Evolutionary conservation across 2,329 filamentous ascomycete species (phyloP).

Genomic region (Tolypocladium endophyticum): DNA sequence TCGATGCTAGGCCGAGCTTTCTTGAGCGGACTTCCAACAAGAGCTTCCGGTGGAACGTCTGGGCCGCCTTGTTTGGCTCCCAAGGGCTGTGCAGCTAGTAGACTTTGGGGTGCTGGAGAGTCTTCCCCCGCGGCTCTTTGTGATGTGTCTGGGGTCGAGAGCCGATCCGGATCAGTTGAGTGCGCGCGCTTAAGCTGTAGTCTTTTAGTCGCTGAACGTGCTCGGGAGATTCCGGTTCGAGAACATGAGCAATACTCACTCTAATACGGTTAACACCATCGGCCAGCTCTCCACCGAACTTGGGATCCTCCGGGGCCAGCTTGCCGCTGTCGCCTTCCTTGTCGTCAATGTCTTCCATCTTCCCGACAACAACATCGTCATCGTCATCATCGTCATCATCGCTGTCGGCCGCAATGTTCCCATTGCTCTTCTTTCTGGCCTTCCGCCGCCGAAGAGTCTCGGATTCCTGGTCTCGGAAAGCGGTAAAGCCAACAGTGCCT

Average conservation of each 20-base stretch:
- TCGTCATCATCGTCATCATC: constrained; percentile 62
- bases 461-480: constrained; percentile 65
- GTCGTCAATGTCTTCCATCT: constrained; percentile 55
- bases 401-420: constrained; percentile 61
- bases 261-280: constrained; percentile 76
- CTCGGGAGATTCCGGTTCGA: neutral
- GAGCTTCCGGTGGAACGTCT: constrained; percentile 23
- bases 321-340: constrained; percentile 47
- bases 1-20: constrained; percentile 55
- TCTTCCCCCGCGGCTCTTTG: constrained; percentile 32
- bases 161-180: constrained; percentile 56
- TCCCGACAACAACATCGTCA: constrained; percentile 47
- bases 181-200: constrained; percentile 69
- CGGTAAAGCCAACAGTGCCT: constrained; percentile 83
- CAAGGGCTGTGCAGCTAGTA: constrained; percentile 3
- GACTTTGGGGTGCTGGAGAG: constrained; percentile 20
- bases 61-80: constrained; percentile 19
- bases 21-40: constrained; percentile 63
- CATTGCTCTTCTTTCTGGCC: constrained; percentile 52
- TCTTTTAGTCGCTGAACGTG: neutral
- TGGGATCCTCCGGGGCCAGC: constrained; percentile 60
- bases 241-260: constrained; percentile 35
- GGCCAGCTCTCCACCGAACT: constrained; percentile 62
- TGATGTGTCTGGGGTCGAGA: constrained; percentile 20
- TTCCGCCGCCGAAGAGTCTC: constrained; percentile 45